These are phyloP conservation scores for Boeremia lycopersici DNA, from an alignment of 2,329 filamentous ascomycete species.

Conservation along the genomic window DNA sequence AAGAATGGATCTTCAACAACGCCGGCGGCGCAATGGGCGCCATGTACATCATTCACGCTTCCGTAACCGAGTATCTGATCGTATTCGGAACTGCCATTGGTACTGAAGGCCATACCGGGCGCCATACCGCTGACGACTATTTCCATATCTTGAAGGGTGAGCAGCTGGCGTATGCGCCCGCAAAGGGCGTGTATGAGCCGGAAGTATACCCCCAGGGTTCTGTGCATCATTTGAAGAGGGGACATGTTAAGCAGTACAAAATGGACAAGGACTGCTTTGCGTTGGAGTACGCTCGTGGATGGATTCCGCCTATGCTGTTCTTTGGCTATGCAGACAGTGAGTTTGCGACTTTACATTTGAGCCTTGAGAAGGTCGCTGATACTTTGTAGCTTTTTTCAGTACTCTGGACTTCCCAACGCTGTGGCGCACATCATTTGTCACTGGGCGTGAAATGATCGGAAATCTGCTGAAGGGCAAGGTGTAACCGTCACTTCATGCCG, in stretches of 20 bases:
- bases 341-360: neutral
- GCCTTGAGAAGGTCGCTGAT: neutral
- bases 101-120: constrained; percentile 86
- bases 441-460: constrained; percentile 74
- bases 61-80: constrained; percentile 69
- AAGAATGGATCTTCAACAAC: constrained; percentile 93
- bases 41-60: constrained; percentile 89
- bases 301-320: constrained; percentile 91
- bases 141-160: constrained; percentile 86
- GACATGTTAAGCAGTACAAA: constrained; percentile 80
- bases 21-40: constrained; percentile 89
- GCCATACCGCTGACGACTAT: constrained; percentile 92
- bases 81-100: constrained; percentile 67
- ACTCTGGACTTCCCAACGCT: constrained; percentile 86
- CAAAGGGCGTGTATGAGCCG: constrained; percentile 67
- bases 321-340: constrained; percentile 82
- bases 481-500: constrained; percentile 1
- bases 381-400: constrained; percentile 65
- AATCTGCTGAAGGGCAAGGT: constrained; percentile 61
- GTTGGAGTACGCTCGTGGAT: constrained; percentile 82
- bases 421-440: constrained; percentile 77
- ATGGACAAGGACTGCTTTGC: constrained; percentile 80
- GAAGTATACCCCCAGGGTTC: constrained; percentile 73
- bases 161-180: constrained; percentile 71
- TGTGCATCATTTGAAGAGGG: constrained; percentile 74